Base-by-base conservation (phyloP, 768 basidiomycete genomes). In the Calocybe indica region DNA sequence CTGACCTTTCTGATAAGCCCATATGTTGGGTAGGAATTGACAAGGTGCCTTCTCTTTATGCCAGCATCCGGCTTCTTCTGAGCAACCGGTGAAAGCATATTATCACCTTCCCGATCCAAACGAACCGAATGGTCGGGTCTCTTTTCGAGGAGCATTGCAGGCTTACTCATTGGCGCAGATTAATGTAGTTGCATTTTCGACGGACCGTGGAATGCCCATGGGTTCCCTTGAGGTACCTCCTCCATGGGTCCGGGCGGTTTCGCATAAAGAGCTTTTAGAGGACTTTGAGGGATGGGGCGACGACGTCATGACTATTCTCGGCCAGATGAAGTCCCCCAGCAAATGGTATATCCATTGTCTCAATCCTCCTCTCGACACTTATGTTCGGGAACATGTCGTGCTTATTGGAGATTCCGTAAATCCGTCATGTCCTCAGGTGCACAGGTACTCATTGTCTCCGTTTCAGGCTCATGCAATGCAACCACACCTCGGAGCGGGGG, bases 401-500 rank as follows among this genome's bases (percentile, higher is more conserved):
- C 64, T 82, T 14, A 63, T 79, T 28, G 80, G 78, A 5, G 80
- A 82, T 57, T 73, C 80, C 12, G 74, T 74, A 52, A 42, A 69
- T 67, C 28, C 46, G 40, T 15, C 36, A 3, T 14, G 37, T 34
- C 8, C 33, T 31, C 14, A 11, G 35, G 11, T 37, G 5, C 4
- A 7, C 12, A 9, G 7, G 15, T 14, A 3, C 9, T 32, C 37
- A 13, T 30, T 12, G 14, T 42, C 28, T 11, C 44, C 11, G 11
- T 33, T 33, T 14, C 37, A 74, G 74, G 80, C 80, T 7, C 80
- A 82, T 54, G 78, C 64, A 0, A 81, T 81, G 80, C 54, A 72
- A 32, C 79, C 82, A 0, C 79, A 82, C 58, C 62, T 82, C 7
- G 79, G 79, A 2, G 71, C 78, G 0, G 80, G 80, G 1, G 77